Base-by-base conservation (phyloP, 345 rosid genomes). In the Rhizophora apiculata region DNA sequence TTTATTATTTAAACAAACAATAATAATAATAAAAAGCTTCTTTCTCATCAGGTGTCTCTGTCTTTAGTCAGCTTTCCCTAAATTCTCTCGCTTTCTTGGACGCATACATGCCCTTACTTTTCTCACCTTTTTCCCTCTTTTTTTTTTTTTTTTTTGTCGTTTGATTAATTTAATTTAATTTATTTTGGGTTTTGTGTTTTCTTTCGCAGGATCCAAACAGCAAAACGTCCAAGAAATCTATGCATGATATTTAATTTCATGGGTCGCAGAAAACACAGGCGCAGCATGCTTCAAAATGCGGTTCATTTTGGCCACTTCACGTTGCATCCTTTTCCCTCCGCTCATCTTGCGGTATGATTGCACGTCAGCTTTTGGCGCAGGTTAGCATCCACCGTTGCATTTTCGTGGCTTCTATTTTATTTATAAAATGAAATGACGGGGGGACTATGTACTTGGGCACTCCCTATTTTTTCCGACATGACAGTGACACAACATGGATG, bases 11-110 rank as follows among this genome's bases (percentile, higher is more conserved):
- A 1, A 39, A 39, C 9, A 39, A 39, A 39, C 2, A 9, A 6
- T 6, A 6, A 36, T 2, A 39, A 39, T 24, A 24, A 24, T 24
- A 43, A 13, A 13, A 43, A 11, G 0, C 5, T 43, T 43, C 49
- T 43, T 43, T 43, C 13, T 13, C 19, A 10, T 11, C 49, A 43
- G 49, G 49, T 43, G 49, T 11, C 49, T 43, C 49, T n/a, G 27
- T 65, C 30, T 53, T 9, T 9, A 54, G 67, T 68, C 80, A 68
- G 73, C 76, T 77, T 72, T 72, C 65, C 57, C 62, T 27, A 26
- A 71, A 67, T 68, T 63, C 43, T 34, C 19, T 55, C 19, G 18
- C 68, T 57, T 54, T 49, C 13, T 31, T 13, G 30, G 60, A 54
- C 69, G 4, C 51, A 8, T 24, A 39, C 18, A 13, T 43, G 49